Conservation (phyloP, 164 flowering plant species). For the Annona cherimola region DNA sequence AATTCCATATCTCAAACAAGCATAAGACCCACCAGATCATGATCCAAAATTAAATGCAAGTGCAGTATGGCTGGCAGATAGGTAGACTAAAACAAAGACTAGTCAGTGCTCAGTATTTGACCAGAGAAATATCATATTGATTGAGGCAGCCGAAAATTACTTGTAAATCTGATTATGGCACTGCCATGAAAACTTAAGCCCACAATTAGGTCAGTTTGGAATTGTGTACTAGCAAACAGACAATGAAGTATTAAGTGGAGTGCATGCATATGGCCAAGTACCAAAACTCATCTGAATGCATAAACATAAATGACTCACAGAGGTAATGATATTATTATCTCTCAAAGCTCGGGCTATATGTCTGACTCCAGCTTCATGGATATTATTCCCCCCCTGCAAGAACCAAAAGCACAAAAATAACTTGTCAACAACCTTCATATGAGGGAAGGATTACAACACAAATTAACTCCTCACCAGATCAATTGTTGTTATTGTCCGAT, state of each 20-base stretch:
- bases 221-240: background rate
- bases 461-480: slow-evolving; percentile 57
- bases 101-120: background rate
- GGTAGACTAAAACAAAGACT: background rate
- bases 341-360: slow-evolving; percentile 62
- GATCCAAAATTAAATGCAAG: background rate
- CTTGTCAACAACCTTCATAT: background rate
- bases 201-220: background rate
- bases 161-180: background rate
- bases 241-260: background rate
- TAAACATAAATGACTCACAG: slow-evolving; percentile 37
- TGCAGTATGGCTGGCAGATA: background rate
- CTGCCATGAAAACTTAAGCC: background rate
- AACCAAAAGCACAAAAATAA: slow-evolving; percentile 3
- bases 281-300: background rate
- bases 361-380: slow-evolving; percentile 64
- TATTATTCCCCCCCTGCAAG: slow-evolving; percentile 88
- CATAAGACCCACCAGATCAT: background rate
- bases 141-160: background rate
- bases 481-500: slow-evolving; percentile 54
- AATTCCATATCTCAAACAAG: background rate
- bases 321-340: slow-evolving; percentile 64
- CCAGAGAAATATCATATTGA: background rate
- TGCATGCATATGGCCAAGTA: background rate
- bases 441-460: background rate